These are phyloP conservation scores for Phyllostachys edulis DNA, from an alignment of 176 grass and related monocot genomes.

Conservation along the genomic window DNA sequence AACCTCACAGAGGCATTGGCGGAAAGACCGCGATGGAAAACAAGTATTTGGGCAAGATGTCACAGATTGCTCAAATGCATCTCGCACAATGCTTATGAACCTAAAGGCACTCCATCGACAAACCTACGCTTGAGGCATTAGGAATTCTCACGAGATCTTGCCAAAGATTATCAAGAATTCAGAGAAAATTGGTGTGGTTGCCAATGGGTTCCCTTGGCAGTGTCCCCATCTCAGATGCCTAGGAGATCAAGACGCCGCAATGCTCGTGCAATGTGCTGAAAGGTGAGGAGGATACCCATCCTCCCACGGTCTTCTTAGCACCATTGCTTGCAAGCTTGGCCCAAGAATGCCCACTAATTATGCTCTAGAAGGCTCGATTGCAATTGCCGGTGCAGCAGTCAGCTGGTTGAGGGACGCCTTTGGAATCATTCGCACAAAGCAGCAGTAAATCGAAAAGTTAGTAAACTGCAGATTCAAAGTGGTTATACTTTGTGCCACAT, in stretches of 20 bases:
- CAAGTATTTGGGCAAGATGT: slow-evolving; percentile 58
- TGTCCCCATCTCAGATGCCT: slow-evolving; percentile 62
- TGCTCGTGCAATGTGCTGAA: slow-evolving; percentile 84
- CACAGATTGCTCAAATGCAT: slow-evolving; percentile 89
- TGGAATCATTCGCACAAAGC: slow-evolving; percentile 58
- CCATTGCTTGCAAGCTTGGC: slow-evolving; percentile 80
- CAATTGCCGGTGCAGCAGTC: slow-evolving; percentile 90
- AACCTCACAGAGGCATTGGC: slow-evolving; percentile 69
- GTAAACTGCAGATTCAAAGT: slow-evolving; percentile 73
- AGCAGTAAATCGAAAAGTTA: slow-evolving; percentile 62
- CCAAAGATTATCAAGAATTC: slow-evolving; percentile 94
- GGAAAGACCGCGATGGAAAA: slow-evolving; percentile 35
- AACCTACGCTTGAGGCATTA: slow-evolving; percentile 51
- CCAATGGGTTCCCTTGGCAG: slow-evolving; percentile 62
- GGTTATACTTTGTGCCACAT: slow-evolving; percentile 85
- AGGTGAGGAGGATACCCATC: slow-evolving; percentile 68
- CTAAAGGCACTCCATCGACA: slow-evolving; percentile 71
- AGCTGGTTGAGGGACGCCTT: slow-evolving; percentile 90
- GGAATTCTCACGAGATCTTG: slow-evolving; percentile 64
- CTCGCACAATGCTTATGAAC: slow-evolving; percentile 97
- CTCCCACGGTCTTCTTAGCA: slow-evolving; percentile 73
- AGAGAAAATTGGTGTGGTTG: slow-evolving; percentile 60
- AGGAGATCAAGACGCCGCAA: slow-evolving; percentile 87
- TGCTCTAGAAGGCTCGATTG: slow-evolving; percentile 89
- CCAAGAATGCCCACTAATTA: slow-evolving; percentile 61